Base-by-base conservation (phyloP, 495 filamentous ascomycete genomes). In the Aspergillus nidulans region DNA sequence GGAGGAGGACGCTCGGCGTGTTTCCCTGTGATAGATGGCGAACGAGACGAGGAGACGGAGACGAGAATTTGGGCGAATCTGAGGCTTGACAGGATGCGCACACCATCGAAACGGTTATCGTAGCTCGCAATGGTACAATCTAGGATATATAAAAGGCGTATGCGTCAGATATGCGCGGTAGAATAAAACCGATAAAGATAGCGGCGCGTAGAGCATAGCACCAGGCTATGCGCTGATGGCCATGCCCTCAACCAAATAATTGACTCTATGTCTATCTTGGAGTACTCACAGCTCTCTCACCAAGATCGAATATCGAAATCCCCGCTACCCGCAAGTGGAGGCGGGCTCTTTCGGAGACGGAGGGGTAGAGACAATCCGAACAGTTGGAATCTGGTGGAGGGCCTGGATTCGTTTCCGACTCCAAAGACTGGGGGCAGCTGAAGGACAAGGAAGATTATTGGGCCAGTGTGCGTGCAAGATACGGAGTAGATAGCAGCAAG, bases 281-380 rank as follows among this genome's bases (percentile, higher is more conserved):
- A 23, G 3, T 49, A 53, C 56, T 25, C 13, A 53, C 56, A 53
- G 9, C 26, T 58, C 34, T 48, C 43, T 45, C 32, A 48, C n/a
- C 19, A 49, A 30, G 44, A 6, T 56, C 45, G 25, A 56, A 49
- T 56, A 45, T 49, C 42, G 15, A 34, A 2, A 48, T 56, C 56
- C 56, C 56, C 57, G 36, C 57, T 51, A 55, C 54, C 58, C 58
- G 58, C 58, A 61, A 61, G 58, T 61, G 58, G 58, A 61, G 58
- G 58, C 53, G 58, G 40, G 41, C 26, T 52, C 18, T 50, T 45
- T 39, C 42, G 57, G 48, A 41, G 47, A 48, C 42, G 57, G 48
- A 41, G 47, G 52, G 52, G 43, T 23, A 49, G 34, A 26, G 19
- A 45, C 26, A 47, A 43, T 40, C 18, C 19, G 34, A 13, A 48